phyloP scores from a whole-genome alignment of 148 eudicot species.

The Bassia scoparia region DNA sequence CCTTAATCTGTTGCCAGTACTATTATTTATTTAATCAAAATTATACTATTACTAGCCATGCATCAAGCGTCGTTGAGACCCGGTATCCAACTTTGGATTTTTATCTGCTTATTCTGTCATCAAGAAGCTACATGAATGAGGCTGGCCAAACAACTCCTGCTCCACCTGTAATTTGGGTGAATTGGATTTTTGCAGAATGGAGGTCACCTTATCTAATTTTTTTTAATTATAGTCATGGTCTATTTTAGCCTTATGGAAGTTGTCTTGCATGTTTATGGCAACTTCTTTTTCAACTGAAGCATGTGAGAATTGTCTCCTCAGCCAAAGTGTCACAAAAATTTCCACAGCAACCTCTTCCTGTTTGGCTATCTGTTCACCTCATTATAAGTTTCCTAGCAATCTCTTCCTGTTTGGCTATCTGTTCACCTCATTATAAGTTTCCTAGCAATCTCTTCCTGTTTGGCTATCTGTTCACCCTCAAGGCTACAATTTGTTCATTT shows the following conservation, averaged over 20 bases:
- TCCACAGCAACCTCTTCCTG: too few relatives aligned
- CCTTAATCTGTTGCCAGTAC: background rate
- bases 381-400: too few relatives aligned
- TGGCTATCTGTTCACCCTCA: too few relatives aligned
- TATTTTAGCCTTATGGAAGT: background rate
- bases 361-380: too few relatives aligned
- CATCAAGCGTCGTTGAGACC: background rate
- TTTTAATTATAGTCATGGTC: background rate
- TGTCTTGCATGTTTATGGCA: background rate
- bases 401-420: too few relatives aligned
- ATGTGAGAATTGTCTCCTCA: background rate
- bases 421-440: too few relatives aligned
- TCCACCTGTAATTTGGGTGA: background rate
- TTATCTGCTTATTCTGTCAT: background rate
- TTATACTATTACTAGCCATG: background rate
- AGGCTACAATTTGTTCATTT: background rate
- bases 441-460: too few relatives aligned
- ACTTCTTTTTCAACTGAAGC: background rate
- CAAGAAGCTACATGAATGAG: conserved; percentile 1
- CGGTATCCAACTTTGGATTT: background rate
- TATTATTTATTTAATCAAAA: background rate
- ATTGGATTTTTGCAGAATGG: background rate
- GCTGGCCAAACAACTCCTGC: conserved; percentile 8
- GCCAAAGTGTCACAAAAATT: background rate
- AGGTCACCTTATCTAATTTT: background rate